These are phyloP conservation scores for Ceratobasidium sp. DNA, from an alignment of 1,284 basidiomycete genomes.

Conservation along the genomic window DNA sequence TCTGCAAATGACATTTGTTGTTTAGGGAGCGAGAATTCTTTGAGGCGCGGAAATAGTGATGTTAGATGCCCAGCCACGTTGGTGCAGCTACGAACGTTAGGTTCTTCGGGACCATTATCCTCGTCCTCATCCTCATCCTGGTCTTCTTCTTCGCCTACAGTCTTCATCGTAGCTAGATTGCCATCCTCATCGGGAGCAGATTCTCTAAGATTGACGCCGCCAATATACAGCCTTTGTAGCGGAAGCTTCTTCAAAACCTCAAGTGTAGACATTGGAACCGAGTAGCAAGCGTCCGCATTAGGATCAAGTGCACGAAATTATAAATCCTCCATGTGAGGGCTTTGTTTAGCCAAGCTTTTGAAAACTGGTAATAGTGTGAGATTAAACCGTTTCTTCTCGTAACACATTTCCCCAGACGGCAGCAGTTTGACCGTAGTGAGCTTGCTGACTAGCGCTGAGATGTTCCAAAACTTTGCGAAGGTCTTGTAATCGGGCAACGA, in stretches of 20 bases:
- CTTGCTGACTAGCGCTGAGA: neutral
- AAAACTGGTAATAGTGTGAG: neutral
- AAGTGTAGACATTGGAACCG: neutral
- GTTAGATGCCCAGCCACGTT: neutral
- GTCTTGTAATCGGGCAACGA: neutral
- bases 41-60: neutral
- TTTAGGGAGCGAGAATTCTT: neutral
- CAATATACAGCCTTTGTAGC: neutral
- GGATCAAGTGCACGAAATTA: neutral
- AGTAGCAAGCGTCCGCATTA: neutral
- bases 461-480: neutral
- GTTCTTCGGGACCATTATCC: neutral
- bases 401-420: neutral
- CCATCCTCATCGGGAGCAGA: neutral
- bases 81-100: neutral
- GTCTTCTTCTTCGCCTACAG: neutral
- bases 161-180: neutral
- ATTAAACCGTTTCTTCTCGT: neutral
- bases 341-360: neutral
- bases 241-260: neutral
- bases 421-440: constrained; percentile 2
- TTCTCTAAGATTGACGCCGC: neutral
- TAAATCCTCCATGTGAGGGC: neutral
- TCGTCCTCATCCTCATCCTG: neutral
- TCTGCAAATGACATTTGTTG: neutral